Base-by-base conservation (phyloP, 2,329 filamentous ascomycete species). In the Aspergillus japonicus region DNA sequence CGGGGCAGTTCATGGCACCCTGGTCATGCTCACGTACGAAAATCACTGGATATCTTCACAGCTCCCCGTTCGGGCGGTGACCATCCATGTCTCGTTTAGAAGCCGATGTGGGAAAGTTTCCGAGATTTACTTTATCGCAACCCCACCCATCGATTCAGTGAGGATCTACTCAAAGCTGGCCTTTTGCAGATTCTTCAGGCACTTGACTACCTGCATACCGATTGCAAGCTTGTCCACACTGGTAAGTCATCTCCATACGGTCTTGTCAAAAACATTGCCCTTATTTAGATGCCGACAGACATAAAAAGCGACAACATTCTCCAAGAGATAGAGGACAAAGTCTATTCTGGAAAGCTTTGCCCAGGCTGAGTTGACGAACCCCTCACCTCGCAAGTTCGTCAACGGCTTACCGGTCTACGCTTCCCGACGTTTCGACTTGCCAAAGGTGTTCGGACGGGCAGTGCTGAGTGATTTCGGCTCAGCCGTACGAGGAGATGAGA, bases 301-400 rank as follows among this genome's bases (percentile, higher is more conserved):
- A 78, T 82, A 58, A 80, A 80, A 55, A 67, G 68, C 2, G 76
- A 77, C 62, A 80, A 80, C 57, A 76, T 80, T 50, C 60, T 80
- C 3, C 68, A 73, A 49, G 72, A 69, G 54, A 71, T 74, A 53
- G 67, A 68, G n/a, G 76, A 79, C 61, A 62, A 62, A 67, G 1
- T 58, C 70, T n/a, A 72, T 78, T 2, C 65, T 79, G 24, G 61
- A 74, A 31, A 65, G 60, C 10, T 78, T 78, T 60, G 66, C 68
- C 5, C 55, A 73, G 54, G 67, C 51, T 21, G 76, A 80, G 60
- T 49, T 78, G 52, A 53, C 70, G 29, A 60, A 59, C n/a, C 75
- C 77, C n/a, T 76, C 70, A 26, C 72, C 75, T 4, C 69, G 75
- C 0, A 79, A 78, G 67, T 35, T 66, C 6, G 60, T 76, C 21